These are phyloP conservation scores for Fraxinus velutina DNA, from an alignment of 305 asterid species.

Conservation along the genomic window DNA sequence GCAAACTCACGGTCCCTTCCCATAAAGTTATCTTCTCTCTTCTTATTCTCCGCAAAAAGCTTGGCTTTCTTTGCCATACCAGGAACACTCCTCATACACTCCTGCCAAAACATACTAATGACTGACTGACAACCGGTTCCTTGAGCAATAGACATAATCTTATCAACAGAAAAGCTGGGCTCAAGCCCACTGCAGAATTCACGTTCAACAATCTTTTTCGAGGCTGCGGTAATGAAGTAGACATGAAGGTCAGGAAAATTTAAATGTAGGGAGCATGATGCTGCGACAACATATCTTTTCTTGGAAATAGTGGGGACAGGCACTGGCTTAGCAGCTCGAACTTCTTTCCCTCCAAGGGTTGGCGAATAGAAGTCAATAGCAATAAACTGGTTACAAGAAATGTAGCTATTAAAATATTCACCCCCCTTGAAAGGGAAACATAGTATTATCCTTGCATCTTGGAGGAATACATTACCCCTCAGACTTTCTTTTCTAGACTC, in stretches of 20 bases:
- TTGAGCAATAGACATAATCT: slow-evolving; percentile 51
- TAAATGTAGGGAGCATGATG: slow-evolving; percentile 60
- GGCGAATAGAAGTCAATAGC: slow-evolving; percentile 63
- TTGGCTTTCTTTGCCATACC: slow-evolving; percentile 82
- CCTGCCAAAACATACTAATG: slow-evolving; percentile 76
- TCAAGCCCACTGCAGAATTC: slow-evolving; percentile 33
- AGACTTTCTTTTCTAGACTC: slow-evolving; percentile 40
- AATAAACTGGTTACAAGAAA: slow-evolving; percentile 64
- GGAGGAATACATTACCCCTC: slow-evolving; percentile 57
- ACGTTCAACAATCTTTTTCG: slow-evolving; percentile 38
- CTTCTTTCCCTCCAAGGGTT: slow-evolving; percentile 34
- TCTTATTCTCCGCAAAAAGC: slow-evolving; percentile 61
- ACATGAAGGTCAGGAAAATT: slow-evolving; percentile 53
- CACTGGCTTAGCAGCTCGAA: slow-evolving; percentile 38
- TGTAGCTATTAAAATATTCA: slow-evolving; percentile 45
- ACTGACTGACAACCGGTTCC: slow-evolving; percentile 48
- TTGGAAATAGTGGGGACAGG: slow-evolving; percentile 41
- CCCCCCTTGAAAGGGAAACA: slow-evolving; percentile 56
- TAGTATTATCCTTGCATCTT: slow-evolving; percentile 72
- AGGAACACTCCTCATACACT: slow-evolving; percentile 66
- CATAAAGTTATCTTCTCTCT: slow-evolving; percentile 46
- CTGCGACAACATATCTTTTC: slow-evolving; percentile 35
- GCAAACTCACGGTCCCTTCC: slow-evolving; percentile 70
- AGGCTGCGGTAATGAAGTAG: slow-evolving; percentile 48
- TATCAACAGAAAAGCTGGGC: slow-evolving; percentile 46